Base-by-base conservation (phyloP, 2,329 filamentous ascomycete species). In the Coniella lustricola region DNA sequence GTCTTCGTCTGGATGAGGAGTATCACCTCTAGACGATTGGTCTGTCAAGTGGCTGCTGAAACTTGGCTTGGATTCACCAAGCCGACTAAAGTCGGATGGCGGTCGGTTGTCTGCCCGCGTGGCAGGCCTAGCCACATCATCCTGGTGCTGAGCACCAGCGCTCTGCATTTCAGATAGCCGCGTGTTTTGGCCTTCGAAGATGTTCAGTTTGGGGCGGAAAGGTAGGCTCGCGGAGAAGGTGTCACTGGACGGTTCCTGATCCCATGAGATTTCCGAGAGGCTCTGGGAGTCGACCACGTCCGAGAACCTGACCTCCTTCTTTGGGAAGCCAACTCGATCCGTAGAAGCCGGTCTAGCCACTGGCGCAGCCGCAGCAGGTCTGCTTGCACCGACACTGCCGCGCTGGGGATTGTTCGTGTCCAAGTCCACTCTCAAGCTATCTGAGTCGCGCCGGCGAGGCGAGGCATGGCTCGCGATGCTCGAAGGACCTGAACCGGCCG, bases 381-480 rank as follows among this genome's bases (percentile, higher is more conserved):
- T 47, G 45, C 12, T 31, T 7, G 25, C 16, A 18, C 17, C 29
- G 25, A 17, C 35, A 17, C 20, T 20, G 17, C 40, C 32, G 18
- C 41, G 22, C 20, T 16, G 17, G 18, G 20, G n/a, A 9, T 44
- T 41, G 9, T 44, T 37, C 14, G 44, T 47, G 14, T 20, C 33
- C 18, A 39, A 20, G 14, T 34, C 48, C n/a, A 47, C 22, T 16
- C 38, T 43, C 21, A 54, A 46, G 32, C 52, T 57, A 29, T 59
- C 57, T 2, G 58, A 60, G 14, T 59, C 57, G 25, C 58, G 57
- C 33, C 58, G 54, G 29, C 57, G 55, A 18, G 48, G 54, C 18
- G 54, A 49, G 39, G 53, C 50, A 31, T 51, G 48, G 34, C 47
- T 47, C 34, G 48, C 51, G 4, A 48, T 44, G 21, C 53, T 49